Base-by-base conservation (phyloP, 2,329 filamentous ascomycete genomes). In the Phaeosphaeriaceae sp. region DNA sequence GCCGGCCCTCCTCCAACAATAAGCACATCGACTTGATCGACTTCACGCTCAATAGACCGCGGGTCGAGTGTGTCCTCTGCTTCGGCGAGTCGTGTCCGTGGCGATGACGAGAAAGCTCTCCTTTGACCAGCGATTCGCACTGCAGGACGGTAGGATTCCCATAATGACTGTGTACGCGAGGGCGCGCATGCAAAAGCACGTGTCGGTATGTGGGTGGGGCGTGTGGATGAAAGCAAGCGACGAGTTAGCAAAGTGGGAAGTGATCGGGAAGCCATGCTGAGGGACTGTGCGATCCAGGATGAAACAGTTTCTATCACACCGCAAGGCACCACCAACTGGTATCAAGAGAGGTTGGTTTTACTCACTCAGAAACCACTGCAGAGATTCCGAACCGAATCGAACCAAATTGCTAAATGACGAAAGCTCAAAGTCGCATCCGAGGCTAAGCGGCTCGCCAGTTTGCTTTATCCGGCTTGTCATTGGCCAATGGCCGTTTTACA, bases 1-100 rank as follows among this genome's bases (percentile, higher is more conserved):
- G 94, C 90, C 44, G 94, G 94, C n/a, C 94, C 93, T 73, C 90
- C 94, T 67, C 94, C 94, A 45, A 99, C 86, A 67, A 99, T 97
- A 75, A 92, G 96, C 23, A 99, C 92, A 75, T 99, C 94, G 23
- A 99, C 94, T 76, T 94, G 79, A 67, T 99, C 94, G 45, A 86
- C 89, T 74, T 97, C 94, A 58, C 94, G 87, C 58, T 97, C 93
- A 49, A 92, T 80, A 46, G 80, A 74, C 26, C 67, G 64, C 16
- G 77, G 75, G 51, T 79, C 74, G 53, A 77, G 76, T 29, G 64
- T 65, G 45, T 76, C 74, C 36, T 77, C 72, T 2, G 68, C 70
- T 13, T 76, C 72, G 30, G 61, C 61, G 23, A 73, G 60, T 40
- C 62, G 59, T 42, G 62, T 42, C 44, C 66, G 66, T 42, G 64